A percentile compares a stretch with the other conserved stretches of the same genome.
These are phyloP conservation scores for Cardamine resedifolia DNA, from an alignment of 345 rosid genomes.

Conservation along the genomic window DNA sequence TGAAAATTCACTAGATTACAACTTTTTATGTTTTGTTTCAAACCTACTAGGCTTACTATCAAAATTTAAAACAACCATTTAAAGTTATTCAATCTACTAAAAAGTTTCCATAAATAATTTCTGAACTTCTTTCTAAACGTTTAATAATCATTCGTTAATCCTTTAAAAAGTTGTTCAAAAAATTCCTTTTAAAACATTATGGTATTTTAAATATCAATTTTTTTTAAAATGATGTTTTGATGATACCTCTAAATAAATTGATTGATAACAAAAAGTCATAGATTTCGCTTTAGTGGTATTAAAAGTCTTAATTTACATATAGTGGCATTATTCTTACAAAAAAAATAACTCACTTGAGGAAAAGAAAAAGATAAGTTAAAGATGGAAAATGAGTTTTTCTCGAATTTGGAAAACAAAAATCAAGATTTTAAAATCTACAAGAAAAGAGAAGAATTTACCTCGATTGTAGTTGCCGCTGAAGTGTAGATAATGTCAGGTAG, in stretches of 20 bases:
- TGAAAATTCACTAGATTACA: neutral
- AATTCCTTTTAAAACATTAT: neutral
- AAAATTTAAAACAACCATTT: neutral
- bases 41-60: neutral
- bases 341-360: neutral
- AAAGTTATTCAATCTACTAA: neutral
- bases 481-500: constrained; percentile 54
- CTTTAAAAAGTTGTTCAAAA: neutral
- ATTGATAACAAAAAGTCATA: too few relatives aligned
- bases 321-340: neutral
- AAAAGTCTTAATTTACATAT: neutral
- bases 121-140: neutral
- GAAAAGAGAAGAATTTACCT: constrained; percentile 39
- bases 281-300: too few relatives aligned
- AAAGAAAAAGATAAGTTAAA: neutral
- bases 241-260: too few relatives aligned
- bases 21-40: neutral
- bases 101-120: neutral
- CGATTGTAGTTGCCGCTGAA: constrained; percentile 40
- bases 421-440: neutral
- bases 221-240: neutral
- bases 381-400: neutral
- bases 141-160: neutral
- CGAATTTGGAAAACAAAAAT: neutral
- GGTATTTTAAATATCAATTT: too few relatives aligned